Evolutionary conservation across 768 basidiomycete genomes (phyloP).

Genomic region (Neoboletus brunneissimus): DNA sequence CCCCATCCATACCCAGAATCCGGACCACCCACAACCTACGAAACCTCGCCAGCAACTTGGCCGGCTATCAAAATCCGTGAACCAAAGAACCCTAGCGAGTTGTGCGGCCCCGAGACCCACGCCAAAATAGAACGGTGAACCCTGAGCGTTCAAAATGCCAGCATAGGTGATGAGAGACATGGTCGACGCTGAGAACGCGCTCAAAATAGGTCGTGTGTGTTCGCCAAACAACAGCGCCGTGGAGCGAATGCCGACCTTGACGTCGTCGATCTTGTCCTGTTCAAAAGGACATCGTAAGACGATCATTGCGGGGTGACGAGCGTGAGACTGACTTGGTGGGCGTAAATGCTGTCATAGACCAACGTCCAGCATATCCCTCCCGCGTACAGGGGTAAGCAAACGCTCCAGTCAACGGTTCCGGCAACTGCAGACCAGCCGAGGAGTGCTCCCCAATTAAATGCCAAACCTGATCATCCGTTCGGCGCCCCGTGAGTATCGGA

Average conservation of each 20-base stretch:
- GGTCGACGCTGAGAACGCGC: slow-evolving; percentile 68
- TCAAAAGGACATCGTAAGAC: not conserved
- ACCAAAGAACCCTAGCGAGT: slow-evolving; percentile 69
- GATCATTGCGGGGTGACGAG: too few relatives aligned
- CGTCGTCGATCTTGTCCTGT: slow-evolving; percentile 92
- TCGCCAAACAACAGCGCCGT: slow-evolving; percentile 90
- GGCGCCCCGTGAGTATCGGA: not conserved
- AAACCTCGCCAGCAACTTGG: slow-evolving; percentile 91
- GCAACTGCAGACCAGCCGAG: slow-evolving; percentile 96
- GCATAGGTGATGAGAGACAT: slow-evolving; percentile 74
- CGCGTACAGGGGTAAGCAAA: slow-evolving; percentile 85
- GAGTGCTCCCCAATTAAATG: slow-evolving; percentile 97
- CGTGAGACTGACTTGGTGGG: slow-evolving; percentile 75
- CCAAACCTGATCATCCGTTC: slow-evolving; percentile 55
- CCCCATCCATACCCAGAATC: slow-evolving; percentile 86
- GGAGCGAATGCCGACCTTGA: slow-evolving; percentile 83
- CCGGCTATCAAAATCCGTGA: slow-evolving; percentile 73
- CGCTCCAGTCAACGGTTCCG: slow-evolving; percentile 73
- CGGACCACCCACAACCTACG: slow-evolving; percentile 81
- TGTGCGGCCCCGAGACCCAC: slow-evolving; percentile 71
- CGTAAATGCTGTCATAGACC: slow-evolving; percentile 97
- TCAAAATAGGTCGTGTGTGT: slow-evolving; percentile 71
- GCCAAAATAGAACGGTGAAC: slow-evolving; percentile 76
- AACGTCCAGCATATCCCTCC: slow-evolving; percentile 92
- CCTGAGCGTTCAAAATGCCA: slow-evolving; percentile 76